phyloP scores from a whole-genome alignment of 495 filamentous ascomycete genomes.

The Penicillium argentinense region DNA sequence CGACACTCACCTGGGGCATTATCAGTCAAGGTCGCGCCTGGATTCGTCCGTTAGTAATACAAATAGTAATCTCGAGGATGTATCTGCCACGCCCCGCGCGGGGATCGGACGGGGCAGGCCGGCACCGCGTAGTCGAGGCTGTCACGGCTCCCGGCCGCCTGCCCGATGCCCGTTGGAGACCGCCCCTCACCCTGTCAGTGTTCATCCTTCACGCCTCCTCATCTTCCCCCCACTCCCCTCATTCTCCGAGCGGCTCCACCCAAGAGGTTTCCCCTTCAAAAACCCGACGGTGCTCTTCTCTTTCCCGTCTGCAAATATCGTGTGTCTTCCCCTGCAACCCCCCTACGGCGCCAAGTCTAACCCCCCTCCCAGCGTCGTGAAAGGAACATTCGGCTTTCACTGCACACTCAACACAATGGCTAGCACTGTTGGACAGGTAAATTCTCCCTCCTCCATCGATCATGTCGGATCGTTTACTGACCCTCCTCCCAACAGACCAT shows the following conservation, averaged over 20 bases:
- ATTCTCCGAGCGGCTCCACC: slow-evolving; percentile 1
- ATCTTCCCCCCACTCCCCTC: slow-evolving; percentile 24
- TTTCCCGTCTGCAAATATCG: slow-evolving; percentile 3
- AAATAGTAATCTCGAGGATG: no score
- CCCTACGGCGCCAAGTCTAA: not conserved
- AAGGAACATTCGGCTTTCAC: not conserved
- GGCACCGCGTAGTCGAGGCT: no score
- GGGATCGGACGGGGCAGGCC: no score
- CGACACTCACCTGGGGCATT: no score
- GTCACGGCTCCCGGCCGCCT: no score
- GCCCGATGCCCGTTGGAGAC: slow-evolving; percentile 13
- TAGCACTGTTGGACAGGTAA: slow-evolving; percentile 59
- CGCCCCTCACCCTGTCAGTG: slow-evolving; percentile 23
- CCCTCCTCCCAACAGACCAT: slow-evolving; percentile 54
- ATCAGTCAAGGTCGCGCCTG: no score
- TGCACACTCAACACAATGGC: slow-evolving; percentile 37
- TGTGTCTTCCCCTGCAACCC: slow-evolving; percentile 3
- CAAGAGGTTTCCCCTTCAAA: slow-evolving; percentile 14
- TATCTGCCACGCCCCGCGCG: no score
- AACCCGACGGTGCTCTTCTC: slow-evolving; percentile 9
- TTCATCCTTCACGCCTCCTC: slow-evolving; percentile 17
- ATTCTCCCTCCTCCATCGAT: not conserved
- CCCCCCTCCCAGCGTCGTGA: no score
- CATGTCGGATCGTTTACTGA: slow-evolving; percentile 2
- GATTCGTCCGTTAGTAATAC: no score